phyloP scores from a whole-genome alignment of 2,329 filamentous ascomycete species.

The Diaporthe sp. region DNA sequence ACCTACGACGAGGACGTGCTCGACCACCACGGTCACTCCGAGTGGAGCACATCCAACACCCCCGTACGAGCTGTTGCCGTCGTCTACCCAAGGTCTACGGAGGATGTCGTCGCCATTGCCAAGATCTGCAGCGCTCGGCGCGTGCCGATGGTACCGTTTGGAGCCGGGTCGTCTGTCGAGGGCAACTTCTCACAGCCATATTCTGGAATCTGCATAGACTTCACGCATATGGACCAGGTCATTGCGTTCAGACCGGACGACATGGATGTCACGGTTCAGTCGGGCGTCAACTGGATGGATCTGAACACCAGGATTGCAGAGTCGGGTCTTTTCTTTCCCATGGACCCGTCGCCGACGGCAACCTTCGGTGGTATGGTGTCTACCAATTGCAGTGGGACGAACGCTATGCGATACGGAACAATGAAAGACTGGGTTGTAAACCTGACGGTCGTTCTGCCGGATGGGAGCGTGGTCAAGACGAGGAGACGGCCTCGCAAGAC shows the following conservation, averaged over 20 bases:
- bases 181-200: slow-evolving; percentile 76
- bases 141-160: slow-evolving; percentile 80
- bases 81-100: slow-evolving; percentile 71
- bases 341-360: slow-evolving; percentile 74
- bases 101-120: slow-evolving; percentile 72
- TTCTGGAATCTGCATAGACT: slow-evolving; percentile 77
- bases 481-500: slow-evolving; percentile 74
- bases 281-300: slow-evolving; percentile 74
- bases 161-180: slow-evolving; percentile 78
- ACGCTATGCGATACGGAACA: slow-evolving; percentile 74
- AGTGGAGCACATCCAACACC: slow-evolving; percentile 77
- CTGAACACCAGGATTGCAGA: slow-evolving; percentile 73
- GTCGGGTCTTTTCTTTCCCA: slow-evolving; percentile 74
- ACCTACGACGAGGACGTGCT: slow-evolving; percentile 73
- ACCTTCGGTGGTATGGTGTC: slow-evolving; percentile 71
- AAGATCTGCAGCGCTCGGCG: slow-evolving; percentile 69
- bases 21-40: slow-evolving; percentile 73
- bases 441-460: slow-evolving; percentile 76
- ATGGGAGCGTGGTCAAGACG: slow-evolving; percentile 77
- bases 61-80: slow-evolving; percentile 72
- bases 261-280: slow-evolving; percentile 79
- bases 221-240: slow-evolving; percentile 74
- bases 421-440: slow-evolving; percentile 83
- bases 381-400: slow-evolving; percentile 73
- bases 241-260: slow-evolving; percentile 72